Base-by-base conservation (phyloP, 805 yeast genomes). In the Pichia pseudocactophila region DNA sequence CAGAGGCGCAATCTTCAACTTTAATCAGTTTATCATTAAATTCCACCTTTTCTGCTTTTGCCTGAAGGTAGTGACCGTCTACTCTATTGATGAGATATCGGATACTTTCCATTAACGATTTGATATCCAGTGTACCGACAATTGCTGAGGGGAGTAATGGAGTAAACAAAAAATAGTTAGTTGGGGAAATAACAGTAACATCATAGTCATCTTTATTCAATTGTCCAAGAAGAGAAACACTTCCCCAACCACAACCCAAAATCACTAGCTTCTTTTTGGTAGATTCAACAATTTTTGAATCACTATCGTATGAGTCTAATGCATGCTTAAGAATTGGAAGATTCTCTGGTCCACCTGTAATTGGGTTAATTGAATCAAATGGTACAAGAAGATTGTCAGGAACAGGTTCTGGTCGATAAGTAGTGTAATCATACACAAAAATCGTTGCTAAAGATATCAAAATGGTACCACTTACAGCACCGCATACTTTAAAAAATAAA, bases 191-290 rank as follows among this genome's bases (percentile, higher is more conserved):
- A 40, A 89, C 79, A 39, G 87, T 78, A 38, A 89, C 96, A 61
- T 90, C 86, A 68, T 87, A 89, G 60, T 80, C 70, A 39, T 88
- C 69, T 35, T 95, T 81, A 59, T 89, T 95, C 60, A 89, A 69
- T 60, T 79, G 76, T 68, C 85, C 86, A 64, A 89, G 72, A 47
- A 88, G 65, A 9, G 96, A 80, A 40, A 89, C 81, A 8, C 95
- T 75, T 46, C 96, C 97, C 97, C 97, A 90, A 39, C 97, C 97
- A 26, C 95, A 79, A 48, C 94, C 94, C 57, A 76, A 74, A 63
- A 74, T 80, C 42, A 90, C 92, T 54, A 80, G 65, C 13, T 82
- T 78, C 63, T 80, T 80, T 70, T 76, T 79, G 55, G 70, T 63
- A 43, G 73, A 73, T 41, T 82, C 85, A 15, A 62, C 58, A 10